Evolutionary conservation across 306 rosid genomes (phyloP).

Genomic region (Rosa chinensis): DNA sequence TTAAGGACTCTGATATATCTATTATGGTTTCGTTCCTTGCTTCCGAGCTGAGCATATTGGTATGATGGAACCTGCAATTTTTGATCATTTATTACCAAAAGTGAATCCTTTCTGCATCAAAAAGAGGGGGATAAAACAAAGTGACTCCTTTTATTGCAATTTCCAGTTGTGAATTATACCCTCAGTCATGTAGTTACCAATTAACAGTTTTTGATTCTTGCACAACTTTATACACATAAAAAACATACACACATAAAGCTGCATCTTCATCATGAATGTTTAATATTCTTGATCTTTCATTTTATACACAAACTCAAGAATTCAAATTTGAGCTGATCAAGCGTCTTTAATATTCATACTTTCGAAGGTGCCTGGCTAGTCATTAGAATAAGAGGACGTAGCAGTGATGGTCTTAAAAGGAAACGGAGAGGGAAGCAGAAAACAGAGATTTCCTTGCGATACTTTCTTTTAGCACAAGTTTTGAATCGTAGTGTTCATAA

Average conservation of each 20-base stretch:
- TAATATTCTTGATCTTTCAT: background rate
- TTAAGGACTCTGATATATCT: background rate
- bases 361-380: background rate
- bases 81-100: background rate
- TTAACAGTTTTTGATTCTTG: constrained; percentile 2
- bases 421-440: background rate
- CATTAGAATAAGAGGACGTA: background rate
- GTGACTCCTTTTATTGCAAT: constrained; percentile 1
- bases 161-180: constrained; percentile 11
- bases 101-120: background rate
- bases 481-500: background rate
- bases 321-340: background rate
- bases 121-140: background rate
- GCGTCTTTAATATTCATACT: background rate
- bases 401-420: background rate
- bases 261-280: background rate
- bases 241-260: constrained; percentile 5
- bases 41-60: background rate
- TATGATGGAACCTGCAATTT: background rate
- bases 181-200: constrained; percentile 14
- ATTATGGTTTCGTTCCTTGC: constrained; percentile 4
- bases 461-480: background rate
- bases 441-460: background rate
- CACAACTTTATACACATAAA: constrained; percentile 13
- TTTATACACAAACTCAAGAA: background rate